These are phyloP conservation scores for Geotrichum cucujoidarum DNA, from an alignment of 1,139 yeast genomes.

Conservation along the genomic window DNA sequence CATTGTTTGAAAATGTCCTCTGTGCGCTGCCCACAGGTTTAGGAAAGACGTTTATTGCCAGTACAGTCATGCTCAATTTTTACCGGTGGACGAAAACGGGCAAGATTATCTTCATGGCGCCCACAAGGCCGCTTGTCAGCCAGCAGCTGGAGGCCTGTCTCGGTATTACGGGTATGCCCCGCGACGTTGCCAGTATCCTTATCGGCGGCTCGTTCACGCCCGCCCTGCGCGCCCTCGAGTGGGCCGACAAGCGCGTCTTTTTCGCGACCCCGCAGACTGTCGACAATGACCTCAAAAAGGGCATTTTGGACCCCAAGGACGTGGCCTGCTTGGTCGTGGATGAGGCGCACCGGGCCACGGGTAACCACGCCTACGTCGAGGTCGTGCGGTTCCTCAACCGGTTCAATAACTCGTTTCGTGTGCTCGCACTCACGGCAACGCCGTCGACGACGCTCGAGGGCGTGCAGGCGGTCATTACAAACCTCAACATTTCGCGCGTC, in stretches of 20 bases:
- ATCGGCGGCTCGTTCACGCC: slow-evolving; percentile 46
- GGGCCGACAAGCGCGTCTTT: slow-evolving; percentile 73
- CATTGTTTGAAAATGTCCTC: slow-evolving; percentile 67
- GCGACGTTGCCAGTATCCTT: slow-evolving; percentile 70
- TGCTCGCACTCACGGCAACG: slow-evolving; percentile 90
- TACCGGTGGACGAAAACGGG: slow-evolving; percentile 74
- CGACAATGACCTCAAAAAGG: slow-evolving; percentile 77
- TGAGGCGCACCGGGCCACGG: slow-evolving; percentile 93
- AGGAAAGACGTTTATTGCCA: slow-evolving; percentile 95
- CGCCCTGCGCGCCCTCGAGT: slow-evolving; percentile 53
- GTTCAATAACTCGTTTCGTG: slow-evolving; percentile 62
- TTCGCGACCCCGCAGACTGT: slow-evolving; percentile 97
- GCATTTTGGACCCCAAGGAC: slow-evolving; percentile 68
- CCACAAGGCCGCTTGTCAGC: slow-evolving; percentile 94
- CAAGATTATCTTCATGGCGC: slow-evolving; percentile 90
- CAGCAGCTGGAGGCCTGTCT: slow-evolving; percentile 95
- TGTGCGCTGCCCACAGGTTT: slow-evolving; percentile 96
- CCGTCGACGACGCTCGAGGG: slow-evolving; percentile 87
- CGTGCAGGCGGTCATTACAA: slow-evolving; percentile 76
- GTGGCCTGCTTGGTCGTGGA: slow-evolving; percentile 78
- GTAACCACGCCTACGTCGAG: slow-evolving; percentile 82
- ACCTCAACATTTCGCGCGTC: slow-evolving; percentile 65
- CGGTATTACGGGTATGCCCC: slow-evolving; percentile 78
- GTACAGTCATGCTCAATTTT: slow-evolving; percentile 87
- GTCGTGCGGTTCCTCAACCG: slow-evolving; percentile 64